These are phyloP conservation scores for Cryptococcus sp. DNA, from an alignment of 1,284 basidiomycete species.

Conservation along the genomic window DNA sequence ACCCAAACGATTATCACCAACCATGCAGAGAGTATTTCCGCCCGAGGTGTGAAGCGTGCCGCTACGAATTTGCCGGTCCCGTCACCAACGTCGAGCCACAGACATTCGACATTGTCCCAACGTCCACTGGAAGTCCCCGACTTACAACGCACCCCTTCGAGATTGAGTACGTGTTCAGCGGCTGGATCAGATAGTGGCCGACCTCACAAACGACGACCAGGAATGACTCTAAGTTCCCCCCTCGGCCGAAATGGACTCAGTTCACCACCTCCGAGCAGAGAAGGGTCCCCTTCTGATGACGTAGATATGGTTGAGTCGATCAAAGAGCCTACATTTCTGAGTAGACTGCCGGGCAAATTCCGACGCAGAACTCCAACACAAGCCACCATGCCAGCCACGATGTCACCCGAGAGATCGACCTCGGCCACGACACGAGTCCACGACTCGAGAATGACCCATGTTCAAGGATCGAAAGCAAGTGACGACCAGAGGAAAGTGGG, in stretches of 20 bases:
- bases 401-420: no score
- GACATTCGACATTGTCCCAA: not conserved
- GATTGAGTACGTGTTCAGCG: not conserved
- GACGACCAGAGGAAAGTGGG: no score
- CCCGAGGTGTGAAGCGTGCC: not conserved
- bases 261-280: not conserved
- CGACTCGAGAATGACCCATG: no score
- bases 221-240: not conserved
- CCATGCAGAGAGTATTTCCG: not conserved
- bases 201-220: not conserved
- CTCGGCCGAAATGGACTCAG: not conserved
- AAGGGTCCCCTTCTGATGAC: not conserved
- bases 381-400: no score
- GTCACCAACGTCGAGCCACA: not conserved
- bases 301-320: not conserved
- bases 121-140: not conserved
- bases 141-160: not conserved
- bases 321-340: no score
- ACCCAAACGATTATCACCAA: not conserved
- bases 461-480: no score
- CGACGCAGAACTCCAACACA: no score
- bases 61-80: not conserved
- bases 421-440: no score
- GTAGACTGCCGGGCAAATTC: no score
- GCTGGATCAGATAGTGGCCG: not conserved